Evolutionary conservation across 495 filamentous ascomycete genomes (phyloP), one percentile per base, ranked within the genome.

Genomic region (Penicillium pancosmium): DNA sequence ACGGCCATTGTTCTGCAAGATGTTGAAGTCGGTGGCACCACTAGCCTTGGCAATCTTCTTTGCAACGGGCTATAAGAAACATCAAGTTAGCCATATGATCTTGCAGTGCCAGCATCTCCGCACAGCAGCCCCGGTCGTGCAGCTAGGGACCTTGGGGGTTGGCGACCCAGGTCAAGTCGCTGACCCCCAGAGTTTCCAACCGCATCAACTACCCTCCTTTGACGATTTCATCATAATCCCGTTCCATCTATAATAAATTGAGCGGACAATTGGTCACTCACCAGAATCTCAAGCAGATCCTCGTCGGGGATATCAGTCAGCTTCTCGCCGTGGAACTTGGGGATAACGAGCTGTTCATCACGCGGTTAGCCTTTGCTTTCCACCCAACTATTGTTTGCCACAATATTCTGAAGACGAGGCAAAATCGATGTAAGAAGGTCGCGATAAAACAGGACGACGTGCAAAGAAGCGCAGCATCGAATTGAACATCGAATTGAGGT

Each of bases 1-100:
- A 19, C 83, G 77, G 25, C 94, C 94, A 68, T 99, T 99, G 77
- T 99, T 99, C 80, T 99, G 94, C 59, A 99, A 76, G 52, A 99
- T 81, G 69, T 99, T 99, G 80, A 88, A 99, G 67, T 98, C 82
- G 31, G 75, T 73, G 16, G 91, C 88, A 7, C 90, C 90, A 12
- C 82, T 84, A 23, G 91, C 92, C n/a, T 73, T 64, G 48, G 87
- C 93, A 23, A 99, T 83, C 67, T 87, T 92, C 82, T 97, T 96
- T 35, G 88, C 88, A 31, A 97, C 86, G 54, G 93, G 91, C 87
- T 92, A 57, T 52, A 16, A 15, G 6, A 10, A 15, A 36, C 2
- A 23, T 38, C 16, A 10, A 38, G 52, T 67, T 65, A 67, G 64
- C 41, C 11, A 34, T 25, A 18, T 51, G 8, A 18, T 51, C 18